Base-by-base conservation (phyloP, 2,329 filamentous ascomycete species). In the Pseudogymnoascus sp. region DNA sequence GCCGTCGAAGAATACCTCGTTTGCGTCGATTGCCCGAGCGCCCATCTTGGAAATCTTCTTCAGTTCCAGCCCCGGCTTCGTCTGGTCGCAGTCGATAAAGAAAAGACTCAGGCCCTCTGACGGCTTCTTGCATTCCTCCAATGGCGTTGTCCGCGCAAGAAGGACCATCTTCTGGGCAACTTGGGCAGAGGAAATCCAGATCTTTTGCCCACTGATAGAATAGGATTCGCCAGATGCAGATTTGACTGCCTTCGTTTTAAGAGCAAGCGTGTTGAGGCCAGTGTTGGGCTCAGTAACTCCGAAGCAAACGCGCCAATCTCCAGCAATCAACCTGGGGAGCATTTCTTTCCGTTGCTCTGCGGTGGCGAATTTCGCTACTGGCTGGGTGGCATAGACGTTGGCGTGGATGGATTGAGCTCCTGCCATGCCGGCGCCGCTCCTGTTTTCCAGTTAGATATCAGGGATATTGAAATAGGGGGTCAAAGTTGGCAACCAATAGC, bases 121-220 rank as follows among this genome's bases (percentile, higher is more conserved):
- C 0, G 87, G 83, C 71, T 88, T 91, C 64, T 78, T 77, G 0
- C 86, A 84, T 64, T 90, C 79, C 60, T 90, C 87, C 0, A 88
- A 68, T 0, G 88, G 83, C 0, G 86, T 90, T 0, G 90, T 96
- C 1, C 91, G 83, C 0, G 90, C 90, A 0, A 96, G 81, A 0
- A 96, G 80, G 3, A 96, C 87, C 90, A 96, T 96, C 70, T 91
- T 90, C 3, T 82, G 81, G 0, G 91, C 90, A 0, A 93, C 88
- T 72, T 96, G 90, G 0, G 91, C 91, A 62, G 86, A 93, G 0
- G 90, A 90, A 62, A 95, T 96, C 91, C 91, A 96, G 62, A 93
- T 93, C 77, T 96, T 96, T 72, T 93, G 89, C 0, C 91, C 90
- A 0, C 84, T 84, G 10, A 96, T 80, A 1, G 76, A 78, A 72